Base-by-base conservation (phyloP, 78 protist genomes). In the Diacronema lutheri region DNA sequence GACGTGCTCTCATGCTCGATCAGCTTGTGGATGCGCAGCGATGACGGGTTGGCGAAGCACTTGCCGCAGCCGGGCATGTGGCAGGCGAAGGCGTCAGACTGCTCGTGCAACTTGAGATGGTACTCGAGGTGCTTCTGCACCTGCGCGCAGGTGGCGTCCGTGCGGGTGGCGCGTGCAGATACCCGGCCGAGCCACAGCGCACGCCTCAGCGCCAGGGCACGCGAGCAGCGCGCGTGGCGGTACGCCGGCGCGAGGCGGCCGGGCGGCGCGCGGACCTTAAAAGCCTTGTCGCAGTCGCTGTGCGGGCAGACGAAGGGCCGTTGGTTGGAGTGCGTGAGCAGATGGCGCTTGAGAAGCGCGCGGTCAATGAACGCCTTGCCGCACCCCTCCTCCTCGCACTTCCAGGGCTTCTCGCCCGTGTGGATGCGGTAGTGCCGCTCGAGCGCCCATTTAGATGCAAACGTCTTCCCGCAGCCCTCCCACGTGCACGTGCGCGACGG, bases 351-450 rank as follows among this genome's bases (percentile, higher is more conserved):
- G 25, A 69, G 76, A 29, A 69, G n/a, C 56, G 76, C 33, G 55
- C 76, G 76, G 76, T 69, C 76, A 55, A 69, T 46, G 50, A 69
- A 69, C n/a, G 40, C 37, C 50, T 69, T 69, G 76, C 55, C 76
- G 50, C 76, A 69, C 20, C 76, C 76, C 44, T 69, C 76, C 19
- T 33, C n/a, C 68, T 16, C 7, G 80, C 80, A 73, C 9, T 29
- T 58, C 62, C 56, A 73, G 3, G 80, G 80, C 80, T 46, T 40
- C 44, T 73, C 80, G 13, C 80, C 80, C 62, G 80, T 73, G 61
- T 73, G 80, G 80, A 73, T 73, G 40, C 80, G 80, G 26, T 73
- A 46, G 37, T 73, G 80, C 13, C 56, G 61, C 19, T 19, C 80
- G 62, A 73, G 61, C 5, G 56, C 62, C 61, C 61, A 40, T 25